Percentiles rank a stretch among this genome's conserved stretches.
Evolutionary conservation across 345 rosid species (phyloP).

Genomic region (Lagerstroemia speciosa): DNA sequence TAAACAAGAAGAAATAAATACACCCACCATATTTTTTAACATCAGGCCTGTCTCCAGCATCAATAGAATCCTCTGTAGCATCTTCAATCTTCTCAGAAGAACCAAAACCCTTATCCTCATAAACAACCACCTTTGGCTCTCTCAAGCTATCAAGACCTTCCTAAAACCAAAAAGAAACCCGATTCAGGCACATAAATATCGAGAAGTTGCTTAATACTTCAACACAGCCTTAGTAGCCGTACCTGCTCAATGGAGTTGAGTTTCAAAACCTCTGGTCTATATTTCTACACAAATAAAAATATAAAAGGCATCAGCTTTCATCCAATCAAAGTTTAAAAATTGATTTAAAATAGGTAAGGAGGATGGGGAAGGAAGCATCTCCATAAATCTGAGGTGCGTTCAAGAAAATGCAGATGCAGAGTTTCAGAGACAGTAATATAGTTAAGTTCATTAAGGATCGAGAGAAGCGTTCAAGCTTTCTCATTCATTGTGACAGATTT

Average conservation of each 20-base stretch:
- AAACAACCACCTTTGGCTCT: constrained; percentile 61
- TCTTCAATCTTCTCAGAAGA: constrained; percentile 19
- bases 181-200: background rate
- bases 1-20: background rate
- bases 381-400: background rate
- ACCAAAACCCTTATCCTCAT: constrained; percentile 36
- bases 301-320: background rate
- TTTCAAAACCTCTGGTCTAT: constrained; percentile 31
- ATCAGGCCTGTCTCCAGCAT: constrained; percentile 17
- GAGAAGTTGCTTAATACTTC: background rate
- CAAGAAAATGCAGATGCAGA: background rate
- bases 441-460: background rate
- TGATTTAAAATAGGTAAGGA: background rate
- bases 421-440: background rate
- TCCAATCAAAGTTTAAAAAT: constrained; percentile 3
- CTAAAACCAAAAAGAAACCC: constrained; percentile 29
- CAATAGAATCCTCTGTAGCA: constrained; percentile 19
- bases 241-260: constrained; percentile 64
- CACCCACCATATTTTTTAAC: constrained; percentile 35
- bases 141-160: constrained; percentile 52
- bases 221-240: constrained; percentile 10
- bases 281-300: constrained; percentile 43
- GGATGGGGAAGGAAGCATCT: background rate
- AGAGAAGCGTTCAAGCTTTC: background rate
- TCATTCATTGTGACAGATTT: background rate